A percentile compares a stretch with the other conserved stretches of the same genome.
Evolutionary conservation across 2,329 filamentous ascomycete genomes (phyloP).

Genomic region (Exophiala aquamarina): DNA sequence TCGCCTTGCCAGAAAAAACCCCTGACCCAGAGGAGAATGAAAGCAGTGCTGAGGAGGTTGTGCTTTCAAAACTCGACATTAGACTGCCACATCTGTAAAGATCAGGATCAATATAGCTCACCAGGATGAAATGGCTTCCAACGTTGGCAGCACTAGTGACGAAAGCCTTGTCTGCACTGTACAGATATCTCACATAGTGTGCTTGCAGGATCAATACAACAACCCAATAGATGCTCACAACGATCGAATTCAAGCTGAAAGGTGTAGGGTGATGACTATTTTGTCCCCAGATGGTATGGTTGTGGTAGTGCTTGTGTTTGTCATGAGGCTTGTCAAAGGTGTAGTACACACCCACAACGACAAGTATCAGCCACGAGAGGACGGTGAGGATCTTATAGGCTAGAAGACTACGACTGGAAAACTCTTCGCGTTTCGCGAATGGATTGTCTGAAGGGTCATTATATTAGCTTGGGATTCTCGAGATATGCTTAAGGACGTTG

Average conservation of each 20-base stretch:
- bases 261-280: conserved; percentile 67
- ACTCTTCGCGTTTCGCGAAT: conserved; percentile 69
- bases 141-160: conserved; percentile 73
- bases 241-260: conserved; percentile 69
- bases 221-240: conserved; percentile 69
- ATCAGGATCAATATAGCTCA: conserved; percentile 6
- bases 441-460: conserved; percentile 63
- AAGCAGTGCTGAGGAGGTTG: conserved; percentile 79
- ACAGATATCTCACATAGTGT: conserved; percentile 74
- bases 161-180: conserved; percentile 62
- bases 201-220: conserved; percentile 61
- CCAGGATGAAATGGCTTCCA: conserved; percentile 76
- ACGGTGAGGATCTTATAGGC: conserved; percentile 75
- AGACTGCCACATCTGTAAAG: not conserved
- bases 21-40: conserved; percentile 79
- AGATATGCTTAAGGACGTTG: not conserved
- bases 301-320: conserved; percentile 52
- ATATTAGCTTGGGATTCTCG: not conserved
- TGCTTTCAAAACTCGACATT: conserved; percentile 41
- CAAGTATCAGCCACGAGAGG: conserved; percentile 71
- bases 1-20: conserved; percentile 74
- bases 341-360: conserved; percentile 75
- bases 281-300: conserved; percentile 72
- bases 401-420: conserved; percentile 61
- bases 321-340: conserved; percentile 64